These are phyloP conservation scores for Linderniella brevidens DNA, from an alignment of 257 asterid species.

Conservation along the genomic window DNA sequence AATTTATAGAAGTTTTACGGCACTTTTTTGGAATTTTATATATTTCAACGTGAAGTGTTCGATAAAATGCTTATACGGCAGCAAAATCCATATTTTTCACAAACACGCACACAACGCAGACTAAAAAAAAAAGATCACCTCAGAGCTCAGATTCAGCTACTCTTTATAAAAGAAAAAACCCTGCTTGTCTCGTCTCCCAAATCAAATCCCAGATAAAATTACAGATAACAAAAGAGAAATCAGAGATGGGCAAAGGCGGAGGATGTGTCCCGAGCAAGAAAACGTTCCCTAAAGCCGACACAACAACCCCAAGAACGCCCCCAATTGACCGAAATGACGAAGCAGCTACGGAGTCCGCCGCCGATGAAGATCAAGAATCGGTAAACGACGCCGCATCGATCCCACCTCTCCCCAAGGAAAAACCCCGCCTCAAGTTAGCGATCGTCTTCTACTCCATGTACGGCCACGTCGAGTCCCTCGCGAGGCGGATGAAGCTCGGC, in stretches of 20 bases:
- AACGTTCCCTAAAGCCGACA: slow-evolving; percentile 22
- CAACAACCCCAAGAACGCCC: slow-evolving; percentile 12
- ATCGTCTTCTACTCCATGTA: slow-evolving; percentile 90
- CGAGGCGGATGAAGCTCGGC: slow-evolving; percentile 73
- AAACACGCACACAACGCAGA: too few species aligned
- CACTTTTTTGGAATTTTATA: too few species aligned
- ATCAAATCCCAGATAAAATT: too few species aligned
- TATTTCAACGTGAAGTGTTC: too few species aligned
- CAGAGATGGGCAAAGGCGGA: slow-evolving; percentile 81
- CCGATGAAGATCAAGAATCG: slow-evolving; percentile 12
- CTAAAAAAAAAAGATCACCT: too few species aligned
- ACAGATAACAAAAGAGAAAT: neutral
- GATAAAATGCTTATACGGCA: too few species aligned
- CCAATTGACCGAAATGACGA: slow-evolving; percentile 1
- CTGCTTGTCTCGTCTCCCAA: too few species aligned
- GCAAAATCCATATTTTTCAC: too few species aligned
- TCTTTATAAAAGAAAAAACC: too few species aligned
- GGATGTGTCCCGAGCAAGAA: slow-evolving; percentile 89
- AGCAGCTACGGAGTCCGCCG: slow-evolving; percentile 5
- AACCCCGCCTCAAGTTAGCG: slow-evolving; percentile 23
- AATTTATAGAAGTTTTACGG: too few species aligned
- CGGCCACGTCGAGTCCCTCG: slow-evolving; percentile 89
- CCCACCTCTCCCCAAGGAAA: slow-evolving; percentile 14
- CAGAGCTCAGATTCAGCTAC: too few species aligned
- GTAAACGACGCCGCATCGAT: slow-evolving; percentile 5